A percentile compares a stretch with the other conserved stretches of the same genome.
Conservation (phyloP, 2,329 filamentous ascomycete genomes). For the Curvularia sp. region DNA sequence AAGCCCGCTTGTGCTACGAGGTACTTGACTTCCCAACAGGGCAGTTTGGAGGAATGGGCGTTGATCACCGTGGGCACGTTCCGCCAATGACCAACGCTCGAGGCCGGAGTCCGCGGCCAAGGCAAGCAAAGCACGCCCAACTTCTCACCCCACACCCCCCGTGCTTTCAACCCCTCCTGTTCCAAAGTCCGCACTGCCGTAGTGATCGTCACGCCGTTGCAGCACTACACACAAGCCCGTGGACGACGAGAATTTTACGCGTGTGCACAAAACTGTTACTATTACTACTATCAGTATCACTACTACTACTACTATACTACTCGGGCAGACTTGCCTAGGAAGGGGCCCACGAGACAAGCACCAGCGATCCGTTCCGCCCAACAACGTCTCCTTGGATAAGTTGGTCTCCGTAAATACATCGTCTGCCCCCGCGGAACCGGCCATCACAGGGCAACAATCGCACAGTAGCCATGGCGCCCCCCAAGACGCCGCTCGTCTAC, state of each 20-base stretch:
- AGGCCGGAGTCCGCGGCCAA: not conserved
- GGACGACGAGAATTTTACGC: not conserved
- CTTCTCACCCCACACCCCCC: not conserved
- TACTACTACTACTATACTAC: not conserved
- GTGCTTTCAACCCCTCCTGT: not conserved
- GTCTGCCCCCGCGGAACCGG: conserved; percentile 4
- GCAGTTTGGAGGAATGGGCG: conserved; percentile 6
- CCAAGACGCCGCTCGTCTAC: conserved; percentile 64
- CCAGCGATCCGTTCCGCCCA: not conserved
- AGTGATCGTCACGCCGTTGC: not conserved
- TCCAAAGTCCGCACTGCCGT: too few species aligned
- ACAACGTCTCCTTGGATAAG: not conserved
- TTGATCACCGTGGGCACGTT: conserved; percentile 23
- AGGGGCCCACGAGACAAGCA: not conserved
- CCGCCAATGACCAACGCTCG: conserved; percentile 17
- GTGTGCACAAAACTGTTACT: not conserved
- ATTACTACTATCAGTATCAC: too few species aligned
- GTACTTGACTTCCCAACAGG: conserved; percentile 16
- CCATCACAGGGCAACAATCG: conserved; percentile 2
- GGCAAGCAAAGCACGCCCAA: not conserved
- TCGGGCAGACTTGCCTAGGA: not conserved
- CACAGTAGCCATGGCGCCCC: conserved; percentile 23
- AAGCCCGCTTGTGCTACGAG: not conserved
- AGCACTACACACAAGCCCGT: too few species aligned
- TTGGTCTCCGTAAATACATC: not conserved